Evolutionary conservation across 768 basidiomycete species (phyloP).

Genomic region (Mycena rosella): DNA sequence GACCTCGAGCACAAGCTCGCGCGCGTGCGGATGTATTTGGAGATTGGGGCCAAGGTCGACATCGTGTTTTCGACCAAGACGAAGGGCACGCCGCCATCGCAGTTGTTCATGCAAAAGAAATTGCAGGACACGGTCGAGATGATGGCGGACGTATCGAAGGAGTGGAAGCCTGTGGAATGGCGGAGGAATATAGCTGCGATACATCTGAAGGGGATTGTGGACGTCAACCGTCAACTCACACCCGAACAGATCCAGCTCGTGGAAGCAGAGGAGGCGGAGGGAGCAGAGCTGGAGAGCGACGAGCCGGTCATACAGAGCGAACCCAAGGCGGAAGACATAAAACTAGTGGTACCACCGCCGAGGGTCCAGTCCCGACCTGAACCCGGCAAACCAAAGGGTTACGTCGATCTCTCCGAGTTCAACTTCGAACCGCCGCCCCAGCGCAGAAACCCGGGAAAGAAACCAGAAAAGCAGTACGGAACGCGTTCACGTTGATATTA

Average conservation of each 20-base stretch:
- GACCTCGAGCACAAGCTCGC: slow-evolving; percentile 78
- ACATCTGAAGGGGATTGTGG: slow-evolving; percentile 56
- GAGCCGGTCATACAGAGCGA: slow-evolving; percentile 20
- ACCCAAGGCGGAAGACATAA: neutral
- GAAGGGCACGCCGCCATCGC: slow-evolving; percentile 52
- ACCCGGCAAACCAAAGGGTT: slow-evolving; percentile 13
- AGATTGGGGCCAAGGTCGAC: slow-evolving; percentile 69
- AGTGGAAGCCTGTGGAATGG: slow-evolving; percentile 63
- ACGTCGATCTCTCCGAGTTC: slow-evolving; percentile 14
- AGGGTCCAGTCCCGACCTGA: neutral
- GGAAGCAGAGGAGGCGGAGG: slow-evolving; percentile 25
- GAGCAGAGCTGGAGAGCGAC: slow-evolving; percentile 31
- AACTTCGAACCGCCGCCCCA: slow-evolving; percentile 5
- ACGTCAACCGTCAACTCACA: slow-evolving; percentile 29
- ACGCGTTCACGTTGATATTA: too few relatives aligned
- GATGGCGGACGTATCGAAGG: slow-evolving; percentile 64
- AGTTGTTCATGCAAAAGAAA: slow-evolving; percentile 57
- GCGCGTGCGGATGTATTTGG: slow-evolving; percentile 68
- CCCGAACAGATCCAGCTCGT: neutral
- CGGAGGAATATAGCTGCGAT: slow-evolving; percentile 53
- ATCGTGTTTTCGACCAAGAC: slow-evolving; percentile 67
- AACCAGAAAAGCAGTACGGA: too few relatives aligned
- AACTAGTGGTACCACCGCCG: neutral
- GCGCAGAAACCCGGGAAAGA: slow-evolving; percentile 26
- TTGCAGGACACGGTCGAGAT: slow-evolving; percentile 56